Evolutionary conservation across 176 grass and related monocot species (phyloP).

Genomic region (Triticum turgidum): DNA sequence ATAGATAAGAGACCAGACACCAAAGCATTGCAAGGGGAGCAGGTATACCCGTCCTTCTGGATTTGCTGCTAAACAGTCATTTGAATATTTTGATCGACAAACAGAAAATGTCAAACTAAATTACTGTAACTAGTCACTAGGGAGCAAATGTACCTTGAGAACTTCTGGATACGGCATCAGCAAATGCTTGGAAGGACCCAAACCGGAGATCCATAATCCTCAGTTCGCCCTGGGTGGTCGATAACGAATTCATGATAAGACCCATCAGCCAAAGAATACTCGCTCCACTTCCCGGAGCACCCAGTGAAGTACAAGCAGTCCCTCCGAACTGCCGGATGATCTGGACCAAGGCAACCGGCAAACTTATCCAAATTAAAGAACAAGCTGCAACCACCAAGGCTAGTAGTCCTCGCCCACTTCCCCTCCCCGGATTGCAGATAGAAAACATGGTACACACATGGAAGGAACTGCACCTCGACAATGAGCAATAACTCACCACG

Average conservation of each 20-base stretch:
- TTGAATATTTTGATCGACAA: neutral
- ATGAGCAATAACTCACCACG: neutral
- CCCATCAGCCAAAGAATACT: neutral
- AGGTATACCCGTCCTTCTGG: too few species aligned
- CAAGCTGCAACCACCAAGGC: constrained; percentile 7
- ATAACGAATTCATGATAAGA: neutral
- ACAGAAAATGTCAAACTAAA: neutral
- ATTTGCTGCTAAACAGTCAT: neutral
- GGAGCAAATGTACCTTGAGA: neutral
- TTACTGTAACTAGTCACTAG: neutral
- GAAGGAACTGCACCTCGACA: neutral
- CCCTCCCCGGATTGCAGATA: accelerated
- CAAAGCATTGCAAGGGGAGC: neutral
- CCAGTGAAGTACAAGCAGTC: neutral
- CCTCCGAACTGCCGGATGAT: neutral
- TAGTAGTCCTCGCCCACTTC: neutral
- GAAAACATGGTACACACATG: neutral
- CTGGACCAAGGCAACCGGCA: neutral
- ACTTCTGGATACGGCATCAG: neutral
- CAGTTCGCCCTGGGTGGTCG: neutral
- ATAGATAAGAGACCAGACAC: neutral
- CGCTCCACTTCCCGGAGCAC: neutral
- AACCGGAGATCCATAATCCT: neutral
- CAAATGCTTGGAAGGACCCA: neutral
- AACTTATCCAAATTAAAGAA: neutral